phyloP scores from a whole-genome alignment of 139 green algal species.

The Haematococcus lacustris region DNA sequence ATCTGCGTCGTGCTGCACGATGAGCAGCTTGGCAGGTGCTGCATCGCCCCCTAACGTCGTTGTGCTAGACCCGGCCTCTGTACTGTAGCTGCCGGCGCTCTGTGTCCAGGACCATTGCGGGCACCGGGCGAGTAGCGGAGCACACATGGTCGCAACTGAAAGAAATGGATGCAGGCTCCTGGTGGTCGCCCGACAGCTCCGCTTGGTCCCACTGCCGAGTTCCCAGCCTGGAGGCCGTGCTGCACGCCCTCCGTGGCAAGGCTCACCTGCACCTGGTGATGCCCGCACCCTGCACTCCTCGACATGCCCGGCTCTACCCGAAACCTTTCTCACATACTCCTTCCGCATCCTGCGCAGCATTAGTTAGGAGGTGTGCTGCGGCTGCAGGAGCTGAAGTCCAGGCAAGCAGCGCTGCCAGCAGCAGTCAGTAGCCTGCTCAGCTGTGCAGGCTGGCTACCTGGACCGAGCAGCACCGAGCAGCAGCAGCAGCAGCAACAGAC shows the following conservation, averaged over 20 bases:
- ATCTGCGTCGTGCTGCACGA: slow-evolving; percentile 13
- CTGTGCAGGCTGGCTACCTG: background rate
- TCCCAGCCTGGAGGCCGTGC: background rate
- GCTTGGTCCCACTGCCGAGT: background rate
- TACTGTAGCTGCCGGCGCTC: too few relatives aligned
- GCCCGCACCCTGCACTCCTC: background rate
- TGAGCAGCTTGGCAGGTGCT: background rate
- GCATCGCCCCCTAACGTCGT: too few relatives aligned
- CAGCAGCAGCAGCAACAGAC: background rate
- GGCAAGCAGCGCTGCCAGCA: background rate
- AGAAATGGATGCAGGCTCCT: background rate
- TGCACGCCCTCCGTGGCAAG: background rate
- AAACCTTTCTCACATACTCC: too few relatives aligned
- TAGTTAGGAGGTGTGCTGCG: background rate
- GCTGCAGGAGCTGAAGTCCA: background rate
- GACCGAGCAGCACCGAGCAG: background rate
- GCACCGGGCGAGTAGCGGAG: background rate
- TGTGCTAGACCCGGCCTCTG: too few relatives aligned
- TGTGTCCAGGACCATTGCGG: slow-evolving; percentile 1
- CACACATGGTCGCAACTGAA: background rate
- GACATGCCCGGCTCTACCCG: background rate
- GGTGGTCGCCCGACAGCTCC: background rate
- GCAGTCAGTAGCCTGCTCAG: background rate
- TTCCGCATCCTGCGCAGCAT: background rate
- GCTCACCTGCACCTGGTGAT: background rate